phyloP scores from a whole-genome alignment of 1,284 basidiomycete genomes.

The Mrakiaceae sp. region DNA sequence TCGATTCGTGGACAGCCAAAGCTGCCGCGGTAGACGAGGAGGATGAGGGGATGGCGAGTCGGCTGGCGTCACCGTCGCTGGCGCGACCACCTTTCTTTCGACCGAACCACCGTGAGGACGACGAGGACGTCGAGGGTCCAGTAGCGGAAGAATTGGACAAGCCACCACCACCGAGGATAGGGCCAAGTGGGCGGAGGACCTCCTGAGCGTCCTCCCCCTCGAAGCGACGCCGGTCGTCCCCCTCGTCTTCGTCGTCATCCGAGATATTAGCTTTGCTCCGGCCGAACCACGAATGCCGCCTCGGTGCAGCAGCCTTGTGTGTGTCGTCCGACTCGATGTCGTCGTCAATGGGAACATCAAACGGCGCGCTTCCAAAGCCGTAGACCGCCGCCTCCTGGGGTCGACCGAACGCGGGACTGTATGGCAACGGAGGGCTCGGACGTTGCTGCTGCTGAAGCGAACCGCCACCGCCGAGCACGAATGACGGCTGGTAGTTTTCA shows the following conservation, averaged over 20 bases:
- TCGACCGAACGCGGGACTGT: not conserved
- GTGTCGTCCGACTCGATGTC: conserved; percentile 15
- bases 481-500: conserved; percentile 5
- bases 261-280: not conserved
- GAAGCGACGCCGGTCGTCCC: not conserved
- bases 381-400: not conserved
- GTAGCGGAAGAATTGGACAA: not conserved
- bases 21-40: not conserved
- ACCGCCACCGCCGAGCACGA: not conserved
- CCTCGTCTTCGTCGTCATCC: not conserved
- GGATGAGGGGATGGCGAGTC: not conserved
- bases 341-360: not conserved
- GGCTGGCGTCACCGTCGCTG: not conserved
- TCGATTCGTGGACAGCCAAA: not conserved
- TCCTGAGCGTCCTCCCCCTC: not conserved
- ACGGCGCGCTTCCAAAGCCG: not conserved
- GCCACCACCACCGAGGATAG: not conserved
- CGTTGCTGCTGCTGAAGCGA: not conserved
- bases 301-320: not conserved
- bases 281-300: conserved; percentile 14
- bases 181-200: not conserved
- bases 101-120: conserved; percentile 5
- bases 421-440: too few species aligned
- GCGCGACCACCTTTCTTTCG: not conserved
- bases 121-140: not conserved